phyloP scores from a whole-genome alignment of 1,139 yeast species.

The Trichomonascaceae sp. region DNA sequence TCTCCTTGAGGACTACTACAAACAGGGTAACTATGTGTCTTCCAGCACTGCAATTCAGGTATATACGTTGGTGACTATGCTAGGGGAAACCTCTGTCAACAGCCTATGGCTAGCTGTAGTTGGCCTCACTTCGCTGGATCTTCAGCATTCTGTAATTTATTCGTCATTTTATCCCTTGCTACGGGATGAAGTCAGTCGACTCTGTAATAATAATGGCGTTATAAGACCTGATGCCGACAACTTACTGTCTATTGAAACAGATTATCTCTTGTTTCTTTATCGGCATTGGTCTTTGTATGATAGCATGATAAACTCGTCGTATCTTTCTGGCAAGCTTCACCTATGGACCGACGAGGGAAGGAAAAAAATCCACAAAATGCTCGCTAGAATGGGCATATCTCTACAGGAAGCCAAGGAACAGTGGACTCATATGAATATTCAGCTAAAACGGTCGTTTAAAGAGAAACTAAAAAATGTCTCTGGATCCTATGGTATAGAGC shows the following conservation, averaged over 20 bases:
- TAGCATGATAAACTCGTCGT: constrained; percentile 82
- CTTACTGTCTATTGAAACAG: constrained; percentile 64
- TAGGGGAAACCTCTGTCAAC: constrained; percentile 70
- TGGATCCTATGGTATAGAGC: constrained; percentile 75
- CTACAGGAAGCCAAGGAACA: constrained; percentile 81
- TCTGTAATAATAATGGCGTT: constrained; percentile 30
- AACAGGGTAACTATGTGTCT: constrained; percentile 70
- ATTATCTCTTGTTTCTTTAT: constrained; percentile 76
- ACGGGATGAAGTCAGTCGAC: constrained; percentile 76
- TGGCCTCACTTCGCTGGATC: constrained; percentile 80
- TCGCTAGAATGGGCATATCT: constrained; percentile 95
- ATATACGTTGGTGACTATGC: constrained; percentile 69
- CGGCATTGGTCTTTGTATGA: constrained; percentile 94
- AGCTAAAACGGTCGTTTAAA: constrained; percentile 67
- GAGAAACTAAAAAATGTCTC: constrained; percentile 63
- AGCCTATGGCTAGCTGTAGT: constrained; percentile 82
- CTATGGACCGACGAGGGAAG: constrained; percentile 92
- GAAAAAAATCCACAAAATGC: constrained; percentile 77
- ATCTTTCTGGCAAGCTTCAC: constrained; percentile 78
- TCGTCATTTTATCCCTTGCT: constrained; percentile 65
- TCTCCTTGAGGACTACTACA: constrained; percentile 22
- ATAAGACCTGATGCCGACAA: constrained; percentile 57
- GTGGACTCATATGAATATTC: constrained; percentile 86
- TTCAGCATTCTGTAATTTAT: constrained; percentile 71
- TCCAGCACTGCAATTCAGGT: constrained; percentile 74